A percentile compares a stretch with the other conserved stretches of the same genome.
phyloP scores from a whole-genome alignment of 2,329 filamentous ascomycete species.

The Trichoderma semiorbis region DNA sequence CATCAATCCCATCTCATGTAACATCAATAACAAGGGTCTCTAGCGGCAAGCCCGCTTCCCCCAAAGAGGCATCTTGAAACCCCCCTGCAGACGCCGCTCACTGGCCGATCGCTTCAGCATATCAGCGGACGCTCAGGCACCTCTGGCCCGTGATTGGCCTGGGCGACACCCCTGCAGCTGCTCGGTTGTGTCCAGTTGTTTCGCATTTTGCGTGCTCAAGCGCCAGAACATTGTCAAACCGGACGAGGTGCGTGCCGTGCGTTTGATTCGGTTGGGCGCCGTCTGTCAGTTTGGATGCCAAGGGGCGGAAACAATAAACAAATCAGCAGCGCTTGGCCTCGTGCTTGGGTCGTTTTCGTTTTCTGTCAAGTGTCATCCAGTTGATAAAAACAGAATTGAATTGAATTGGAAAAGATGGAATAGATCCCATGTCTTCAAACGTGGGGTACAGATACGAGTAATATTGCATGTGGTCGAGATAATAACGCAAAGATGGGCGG shows the following conservation, averaged over 20 bases:
- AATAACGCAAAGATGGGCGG: neutral
- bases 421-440: neutral
- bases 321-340: neutral
- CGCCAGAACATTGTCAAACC: neutral
- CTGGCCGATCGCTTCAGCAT: slow-evolving; percentile 12
- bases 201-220: neutral
- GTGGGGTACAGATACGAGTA: neutral
- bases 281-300: neutral
- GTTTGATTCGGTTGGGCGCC: neutral
- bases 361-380: neutral
- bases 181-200: slow-evolving; percentile 1
- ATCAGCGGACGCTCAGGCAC: slow-evolving; percentile 16
- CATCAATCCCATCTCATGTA: neutral
- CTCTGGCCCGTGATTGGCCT: slow-evolving; percentile 12
- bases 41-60: neutral
- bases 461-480: neutral
- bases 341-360: neutral
- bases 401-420: neutral
- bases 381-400: neutral
- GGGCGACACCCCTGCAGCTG: neutral
- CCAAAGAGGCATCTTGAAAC: slow-evolving; percentile 8
- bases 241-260: neutral
- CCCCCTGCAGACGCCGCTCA: neutral
- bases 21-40: neutral
- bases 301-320: neutral